Base-by-base conservation (phyloP, 345 rosid genomes). In the Isatis tinctoria region DNA sequence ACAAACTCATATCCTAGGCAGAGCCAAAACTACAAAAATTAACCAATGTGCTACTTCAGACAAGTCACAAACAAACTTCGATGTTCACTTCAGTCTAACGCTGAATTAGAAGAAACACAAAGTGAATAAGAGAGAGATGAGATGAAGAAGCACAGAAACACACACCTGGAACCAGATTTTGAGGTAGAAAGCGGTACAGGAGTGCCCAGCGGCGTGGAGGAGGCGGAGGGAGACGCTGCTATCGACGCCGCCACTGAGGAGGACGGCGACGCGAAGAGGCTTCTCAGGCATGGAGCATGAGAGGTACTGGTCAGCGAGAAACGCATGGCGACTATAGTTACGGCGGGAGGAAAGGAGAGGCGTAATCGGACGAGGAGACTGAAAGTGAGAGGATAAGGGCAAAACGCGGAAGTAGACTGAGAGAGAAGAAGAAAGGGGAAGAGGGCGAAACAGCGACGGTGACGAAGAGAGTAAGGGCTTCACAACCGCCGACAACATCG, bases 171-270 rank as follows among this genome's bases (percentile, higher is more conserved):
- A 91, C 98, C 98, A 94, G 32, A 91, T 94, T 82, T 94, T 94
- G 78, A 94, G 97, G 84, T 94, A 91, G 81, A 89, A 94, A 36
- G 95, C 95, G 0, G 96, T 87, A 86, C 98, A 94, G 48, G 84
- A 87, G 65, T 94, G 98, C 10, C 98, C 98, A 64, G 97, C 86
- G 24, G 93, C 90, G 60, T 82, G 93, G 43, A 94, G 89, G 62
- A 91, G 97, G 70, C 93, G 88, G 65, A 94, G 96, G 57, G 96
- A 95, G 44, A 91, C 95, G 70, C 98, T 94, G 83, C 96, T 88
- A 80, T 91, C 98, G 47, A 94, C 97, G 37, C 97, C 98, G 26
- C 98, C 97, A 69, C 97, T 94, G 69, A 94, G 78, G 30, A 94
- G 92, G 20, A 94, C 90, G 20, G 98, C 95, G 20, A 94, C 80